Base-by-base conservation (phyloP, 805 yeast species). In the Hanseniaspora occidentalis region DNA sequence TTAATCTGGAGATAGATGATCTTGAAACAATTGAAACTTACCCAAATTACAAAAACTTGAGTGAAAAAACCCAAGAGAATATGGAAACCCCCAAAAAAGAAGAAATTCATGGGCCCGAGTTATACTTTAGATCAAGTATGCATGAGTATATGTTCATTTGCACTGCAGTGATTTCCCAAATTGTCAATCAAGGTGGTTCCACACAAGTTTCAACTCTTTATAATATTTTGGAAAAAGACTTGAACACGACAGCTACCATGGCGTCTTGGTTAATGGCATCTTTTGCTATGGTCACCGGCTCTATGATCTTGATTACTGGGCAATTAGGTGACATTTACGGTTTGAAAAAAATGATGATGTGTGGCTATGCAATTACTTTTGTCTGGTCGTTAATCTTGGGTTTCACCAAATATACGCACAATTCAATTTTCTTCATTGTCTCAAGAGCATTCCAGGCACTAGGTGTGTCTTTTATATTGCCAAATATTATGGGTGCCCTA, bases 281-380 rank as follows among this genome's bases (percentile, higher is more conserved):
- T 0, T 79, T 73, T 52, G 76, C 84, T 0, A 58, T 82, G 41
- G 74, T 84, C 0, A 73, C 79, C 4, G 89, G 89, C 10, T 78
- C 89, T 0, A 75, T 81, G 45, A 80, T 82, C 38, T 56, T 82
- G 27, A 62, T 77, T 4, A 70, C 80, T 27, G 92, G 92, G 7
- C 66, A 77, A 38, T 51, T 79, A 36, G 92, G 94, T 25, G 94
- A 82, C 50, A 61, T 80, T 10, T 74, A 72, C 48, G 92, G 92
- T 0, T 62, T 78, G 40, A 76, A 74, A 43, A 60, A 54, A 31
- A 57, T 74, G n/a, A 64, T 77, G 40, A 33, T 75, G 0, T 48
- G 64, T 4, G 85, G 89, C 1, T 75, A 76, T 57, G 37, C 57
- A 6, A 70, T 82, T 74, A 57, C 69, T 2, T 49, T 67, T 0